Evolutionary conservation across 345 rosid genomes (phyloP).

Genomic region (Raphanus sativus): DNA sequence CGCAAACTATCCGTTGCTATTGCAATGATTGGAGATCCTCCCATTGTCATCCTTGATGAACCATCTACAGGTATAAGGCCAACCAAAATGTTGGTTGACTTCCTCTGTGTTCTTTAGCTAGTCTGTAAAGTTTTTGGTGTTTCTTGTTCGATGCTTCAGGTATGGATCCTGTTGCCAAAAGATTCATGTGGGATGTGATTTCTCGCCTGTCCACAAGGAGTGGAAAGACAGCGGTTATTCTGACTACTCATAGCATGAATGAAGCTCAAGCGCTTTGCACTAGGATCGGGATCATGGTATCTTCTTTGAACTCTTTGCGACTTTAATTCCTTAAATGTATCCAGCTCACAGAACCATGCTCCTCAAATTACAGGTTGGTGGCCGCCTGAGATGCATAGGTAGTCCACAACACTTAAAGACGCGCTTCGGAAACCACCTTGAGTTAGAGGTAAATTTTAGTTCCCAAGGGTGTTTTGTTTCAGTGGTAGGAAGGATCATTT

Average conservation of each 20-base stretch:
- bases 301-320: constrained; percentile 11
- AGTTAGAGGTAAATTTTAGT: constrained; percentile 69
- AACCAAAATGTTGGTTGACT: not conserved
- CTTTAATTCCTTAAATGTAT: not conserved
- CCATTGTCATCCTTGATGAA: constrained; percentile 92
- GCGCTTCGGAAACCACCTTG: constrained; percentile 94
- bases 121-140: constrained; percentile 6
- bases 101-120: constrained; percentile 10
- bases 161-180: constrained; percentile 97
- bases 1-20: constrained; percentile 97
- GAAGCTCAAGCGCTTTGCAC: constrained; percentile 99
- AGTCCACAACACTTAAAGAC: constrained; percentile 97
- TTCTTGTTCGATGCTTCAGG: constrained; percentile 47
- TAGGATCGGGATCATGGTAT: constrained; percentile 97
- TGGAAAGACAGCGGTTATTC: constrained; percentile 95
- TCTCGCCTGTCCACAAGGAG: constrained; percentile 86
- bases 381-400: constrained; percentile 90
- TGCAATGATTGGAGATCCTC: constrained; percentile 99
- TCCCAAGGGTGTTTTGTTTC: not conserved
- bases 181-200: constrained; percentile 99
- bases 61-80: constrained; percentile 78
- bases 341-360: constrained; percentile 23
- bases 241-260: constrained; percentile 98
- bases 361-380: constrained; percentile 68
- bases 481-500: constrained; percentile 16